Evolutionary conservation across 495 filamentous ascomycete species (phyloP).

Genomic region (Aspergillus sparsus): DNA sequence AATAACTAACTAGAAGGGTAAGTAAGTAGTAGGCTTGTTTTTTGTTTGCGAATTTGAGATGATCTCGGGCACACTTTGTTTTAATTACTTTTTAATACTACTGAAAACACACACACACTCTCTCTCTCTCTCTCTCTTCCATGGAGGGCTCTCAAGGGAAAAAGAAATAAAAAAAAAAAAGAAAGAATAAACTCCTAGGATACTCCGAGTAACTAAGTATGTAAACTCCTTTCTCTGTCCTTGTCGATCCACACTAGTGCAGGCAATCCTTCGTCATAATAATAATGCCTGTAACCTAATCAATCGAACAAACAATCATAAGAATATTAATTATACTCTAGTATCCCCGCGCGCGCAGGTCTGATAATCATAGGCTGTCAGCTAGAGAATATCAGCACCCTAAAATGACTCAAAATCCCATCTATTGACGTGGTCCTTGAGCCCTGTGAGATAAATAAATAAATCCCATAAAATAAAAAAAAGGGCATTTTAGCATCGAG

Average conservation of each 20-base stretch:
- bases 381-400: neutral
- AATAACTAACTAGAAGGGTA: too few species aligned
- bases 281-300: neutral
- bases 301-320: neutral
- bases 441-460: neutral
- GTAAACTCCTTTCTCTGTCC: neutral
- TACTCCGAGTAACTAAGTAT: too few species aligned
- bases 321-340: neutral
- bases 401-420: slow-evolving; percentile 6
- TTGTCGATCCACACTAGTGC: neutral
- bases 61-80: neutral
- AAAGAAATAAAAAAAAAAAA: too few species aligned
- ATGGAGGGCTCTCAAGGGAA: too few species aligned
- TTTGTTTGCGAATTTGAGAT: neutral
- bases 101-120: too few species aligned
- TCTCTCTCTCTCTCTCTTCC: too few species aligned
- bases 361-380: slow-evolving; percentile 1
- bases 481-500: too few species aligned
- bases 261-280: neutral
- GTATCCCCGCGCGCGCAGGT: neutral
- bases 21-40: too few species aligned
- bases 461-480: too few species aligned
- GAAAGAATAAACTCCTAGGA: too few species aligned
- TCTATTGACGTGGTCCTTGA: neutral
- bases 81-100: too few species aligned